Conservation (phyloP, 441 rosid species). For the Bocquillonia castaneifolia region DNA sequence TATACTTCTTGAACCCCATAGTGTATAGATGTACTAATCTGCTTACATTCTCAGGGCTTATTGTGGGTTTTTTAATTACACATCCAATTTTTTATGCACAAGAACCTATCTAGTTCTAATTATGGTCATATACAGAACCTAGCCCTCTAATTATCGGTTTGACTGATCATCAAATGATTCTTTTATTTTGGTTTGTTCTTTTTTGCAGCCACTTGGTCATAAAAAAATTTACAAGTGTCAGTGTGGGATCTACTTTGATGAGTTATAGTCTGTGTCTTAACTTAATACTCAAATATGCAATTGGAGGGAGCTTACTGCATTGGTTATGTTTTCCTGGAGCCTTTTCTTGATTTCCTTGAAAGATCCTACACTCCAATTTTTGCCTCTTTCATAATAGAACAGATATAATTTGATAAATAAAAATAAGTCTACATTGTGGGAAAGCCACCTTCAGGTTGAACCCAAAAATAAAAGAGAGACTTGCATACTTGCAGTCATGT, state of each 20-base stretch:
- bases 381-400: background rate
- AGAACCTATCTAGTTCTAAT: background rate
- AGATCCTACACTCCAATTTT: background rate
- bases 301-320: background rate
- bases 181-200: too few species aligned
- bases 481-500: background rate
- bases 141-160: too few species aligned
- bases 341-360: background rate
- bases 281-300: background rate
- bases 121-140: too few species aligned
- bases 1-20: background rate
- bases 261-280: background rate
- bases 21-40: background rate
- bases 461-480: background rate
- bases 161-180: too few species aligned
- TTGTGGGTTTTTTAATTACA: too few species aligned
- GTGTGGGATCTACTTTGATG: background rate
- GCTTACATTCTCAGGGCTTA: background rate
- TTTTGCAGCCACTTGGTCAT: background rate
- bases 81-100: background rate
- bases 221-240: too few species aligned
- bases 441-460: background rate
- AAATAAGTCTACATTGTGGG: background rate
- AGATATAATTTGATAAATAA: too few species aligned
- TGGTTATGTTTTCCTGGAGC: background rate